phyloP scores from a whole-genome alignment of 495 filamentous ascomycete genomes.

The Podospora didyma region DNA sequence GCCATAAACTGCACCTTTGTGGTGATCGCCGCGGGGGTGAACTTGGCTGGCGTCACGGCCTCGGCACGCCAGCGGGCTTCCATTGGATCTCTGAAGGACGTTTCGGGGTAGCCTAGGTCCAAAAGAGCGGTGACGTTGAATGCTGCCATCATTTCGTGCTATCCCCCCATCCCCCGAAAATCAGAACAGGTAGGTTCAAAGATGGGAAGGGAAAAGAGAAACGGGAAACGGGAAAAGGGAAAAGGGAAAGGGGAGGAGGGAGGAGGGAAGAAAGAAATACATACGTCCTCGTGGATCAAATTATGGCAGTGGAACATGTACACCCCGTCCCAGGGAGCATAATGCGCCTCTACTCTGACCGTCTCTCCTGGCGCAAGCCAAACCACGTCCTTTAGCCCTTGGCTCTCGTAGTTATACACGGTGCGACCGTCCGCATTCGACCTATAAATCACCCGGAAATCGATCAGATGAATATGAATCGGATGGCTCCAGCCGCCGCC shows the following conservation, averaged over 20 bases:
- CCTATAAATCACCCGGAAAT: constrained; percentile 47
- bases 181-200: too few species aligned
- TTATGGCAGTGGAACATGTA: constrained; percentile 60
- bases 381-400: constrained; percentile 51
- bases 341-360: constrained; percentile 45
- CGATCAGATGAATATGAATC: constrained; percentile 58
- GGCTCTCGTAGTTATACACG: constrained; percentile 45
- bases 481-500: constrained; percentile 49
- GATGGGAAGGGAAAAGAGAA: too few species aligned
- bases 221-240: background rate
- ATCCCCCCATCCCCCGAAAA: too few species aligned
- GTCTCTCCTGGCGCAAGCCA: constrained; percentile 44
- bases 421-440: constrained; percentile 28
- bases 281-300: constrained; percentile 51
- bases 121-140: constrained; percentile 51
- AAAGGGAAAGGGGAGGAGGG: background rate
- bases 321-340: constrained; percentile 50
- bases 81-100: constrained; percentile 33
- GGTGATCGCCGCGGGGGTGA: constrained; percentile 23
- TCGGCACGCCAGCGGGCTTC: constrained; percentile 28
- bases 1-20: constrained; percentile 28
- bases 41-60: constrained; percentile 19
- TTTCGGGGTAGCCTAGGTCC: constrained; percentile 46
- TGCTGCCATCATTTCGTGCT: constrained; percentile 58
- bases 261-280: background rate